Percentiles rank a stretch among this genome's conserved stretches.
These are phyloP conservation scores for Fusarium verrucosum DNA, from an alignment of 2,329 filamentous ascomycete genomes.

Conservation along the genomic window DNA sequence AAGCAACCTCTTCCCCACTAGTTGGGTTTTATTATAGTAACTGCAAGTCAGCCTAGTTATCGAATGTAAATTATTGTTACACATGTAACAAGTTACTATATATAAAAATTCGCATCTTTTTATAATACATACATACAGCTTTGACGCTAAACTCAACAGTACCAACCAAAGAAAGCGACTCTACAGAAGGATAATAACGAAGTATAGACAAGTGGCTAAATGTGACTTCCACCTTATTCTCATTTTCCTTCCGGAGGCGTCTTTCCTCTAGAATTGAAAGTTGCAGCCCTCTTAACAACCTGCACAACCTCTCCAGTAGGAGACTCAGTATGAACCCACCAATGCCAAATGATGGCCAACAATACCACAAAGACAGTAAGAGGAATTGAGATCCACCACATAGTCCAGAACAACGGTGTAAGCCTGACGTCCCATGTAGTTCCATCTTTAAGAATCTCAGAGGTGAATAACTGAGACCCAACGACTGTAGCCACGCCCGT, in stretches of 20 bases:
- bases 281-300: conserved; percentile 36
- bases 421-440: conserved; percentile 37
- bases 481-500: conserved; percentile 48
- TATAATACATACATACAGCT: conserved; percentile 1
- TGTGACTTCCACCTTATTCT: neutral
- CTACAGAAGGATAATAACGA: neutral
- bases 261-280: conserved; percentile 28
- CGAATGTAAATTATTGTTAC: conserved; percentile 1
- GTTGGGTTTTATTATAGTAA: conserved; percentile 13
- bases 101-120: conserved; percentile 15
- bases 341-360: conserved; percentile 44
- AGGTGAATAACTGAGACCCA: conserved; percentile 44
- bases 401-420: conserved; percentile 45
- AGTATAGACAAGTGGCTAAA: no score
- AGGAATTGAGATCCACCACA: conserved; percentile 46
- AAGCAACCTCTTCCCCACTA: conserved; percentile 4
- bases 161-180: neutral
- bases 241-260: conserved; percentile 5
- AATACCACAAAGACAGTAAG: conserved; percentile 41
- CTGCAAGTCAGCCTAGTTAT: conserved; percentile 15
- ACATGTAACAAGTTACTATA: conserved; percentile 15
- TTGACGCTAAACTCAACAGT: neutral
- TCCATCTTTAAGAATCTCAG: conserved; percentile 30
- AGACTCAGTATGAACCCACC: conserved; percentile 43
- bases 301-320: conserved; percentile 32